Conservation (phyloP, 2,329 filamentous ascomycete species). For the Aspergillus luchuensis region DNA sequence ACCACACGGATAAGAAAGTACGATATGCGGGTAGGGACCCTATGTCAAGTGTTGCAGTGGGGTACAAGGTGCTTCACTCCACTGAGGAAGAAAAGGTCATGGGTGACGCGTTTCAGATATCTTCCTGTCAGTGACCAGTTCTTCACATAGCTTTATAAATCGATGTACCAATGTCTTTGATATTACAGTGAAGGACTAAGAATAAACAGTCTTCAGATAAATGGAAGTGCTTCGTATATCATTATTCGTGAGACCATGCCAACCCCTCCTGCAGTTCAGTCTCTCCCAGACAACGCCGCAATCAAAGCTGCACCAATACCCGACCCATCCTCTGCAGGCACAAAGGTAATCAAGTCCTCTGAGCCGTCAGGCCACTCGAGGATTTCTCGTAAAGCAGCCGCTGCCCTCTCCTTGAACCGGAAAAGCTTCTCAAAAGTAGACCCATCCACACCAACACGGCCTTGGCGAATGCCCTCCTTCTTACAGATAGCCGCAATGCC, state of each 20-base stretch:
- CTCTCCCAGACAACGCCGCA: conserved; percentile 58
- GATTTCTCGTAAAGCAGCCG: conserved; percentile 10
- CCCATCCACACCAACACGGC: conserved; percentile 92
- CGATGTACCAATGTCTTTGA: neutral
- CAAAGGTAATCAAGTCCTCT: conserved; percentile 78
- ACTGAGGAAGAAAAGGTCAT: no score
- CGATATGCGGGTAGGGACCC: no score
- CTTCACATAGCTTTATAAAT: no score
- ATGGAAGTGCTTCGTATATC: neutral
- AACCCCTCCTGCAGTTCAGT: neutral
- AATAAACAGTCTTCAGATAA: neutral
- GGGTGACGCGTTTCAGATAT: no score
- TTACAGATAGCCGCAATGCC: conserved; percentile 95
- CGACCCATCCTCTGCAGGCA: conserved; percentile 85
- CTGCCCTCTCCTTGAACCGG: conserved; percentile 6
- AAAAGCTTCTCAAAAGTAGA: conserved; percentile 77
- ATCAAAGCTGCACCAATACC: conserved; percentile 90
- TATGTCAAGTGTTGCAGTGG: no score
- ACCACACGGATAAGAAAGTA: conserved; percentile 51
- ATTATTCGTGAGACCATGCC: neutral
- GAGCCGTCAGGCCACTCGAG: conserved; percentile 74
- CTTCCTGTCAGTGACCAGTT: no score
- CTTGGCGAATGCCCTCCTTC: conserved; percentile 81
- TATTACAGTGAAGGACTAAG: neutral
- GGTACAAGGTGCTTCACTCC: no score